Conservation (phyloP, 2,329 filamentous ascomycete species). For the Venturia nashicola region DNA sequence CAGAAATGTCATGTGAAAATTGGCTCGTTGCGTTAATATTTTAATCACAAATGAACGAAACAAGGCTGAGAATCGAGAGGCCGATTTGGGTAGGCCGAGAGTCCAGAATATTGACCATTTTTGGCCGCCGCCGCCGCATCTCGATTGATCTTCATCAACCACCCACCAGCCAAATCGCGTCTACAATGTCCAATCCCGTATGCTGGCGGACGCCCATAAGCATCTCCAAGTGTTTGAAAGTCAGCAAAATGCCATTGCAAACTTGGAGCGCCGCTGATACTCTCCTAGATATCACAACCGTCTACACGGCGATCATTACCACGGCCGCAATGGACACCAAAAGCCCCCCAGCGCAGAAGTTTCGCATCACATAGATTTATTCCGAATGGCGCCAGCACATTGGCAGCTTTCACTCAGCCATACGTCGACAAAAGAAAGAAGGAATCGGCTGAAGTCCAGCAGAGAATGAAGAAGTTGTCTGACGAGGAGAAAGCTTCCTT, state of each 20-base stretch:
- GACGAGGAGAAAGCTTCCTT: background rate
- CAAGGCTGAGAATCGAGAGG: background rate
- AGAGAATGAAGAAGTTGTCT: background rate
- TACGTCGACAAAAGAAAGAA: background rate
- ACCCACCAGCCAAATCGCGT: background rate
- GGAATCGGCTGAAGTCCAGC: background rate
- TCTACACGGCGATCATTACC: background rate
- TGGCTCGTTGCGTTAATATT: background rate
- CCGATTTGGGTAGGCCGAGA: background rate
- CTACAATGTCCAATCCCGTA: slow-evolving; percentile 29
- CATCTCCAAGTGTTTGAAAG: slow-evolving; percentile 30
- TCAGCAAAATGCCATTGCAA: slow-evolving; percentile 14
- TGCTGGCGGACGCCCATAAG: slow-evolving; percentile 31
- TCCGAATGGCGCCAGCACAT: background rate
- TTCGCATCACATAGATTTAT: background rate
- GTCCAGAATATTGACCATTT: background rate
- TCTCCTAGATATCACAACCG: background rate
- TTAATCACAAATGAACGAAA: background rate
- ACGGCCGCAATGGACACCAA: background rate
- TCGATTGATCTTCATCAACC: background rate
- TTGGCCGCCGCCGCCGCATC: background rate
- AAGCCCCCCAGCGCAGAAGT: background rate
- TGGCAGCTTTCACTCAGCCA: background rate
- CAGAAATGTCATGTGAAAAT: background rate
- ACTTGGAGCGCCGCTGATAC: background rate